Percentiles rank a stretch among this genome's conserved stretches.
Conservation (phyloP, 306 rosid species). For the Malus asiatica region DNA sequence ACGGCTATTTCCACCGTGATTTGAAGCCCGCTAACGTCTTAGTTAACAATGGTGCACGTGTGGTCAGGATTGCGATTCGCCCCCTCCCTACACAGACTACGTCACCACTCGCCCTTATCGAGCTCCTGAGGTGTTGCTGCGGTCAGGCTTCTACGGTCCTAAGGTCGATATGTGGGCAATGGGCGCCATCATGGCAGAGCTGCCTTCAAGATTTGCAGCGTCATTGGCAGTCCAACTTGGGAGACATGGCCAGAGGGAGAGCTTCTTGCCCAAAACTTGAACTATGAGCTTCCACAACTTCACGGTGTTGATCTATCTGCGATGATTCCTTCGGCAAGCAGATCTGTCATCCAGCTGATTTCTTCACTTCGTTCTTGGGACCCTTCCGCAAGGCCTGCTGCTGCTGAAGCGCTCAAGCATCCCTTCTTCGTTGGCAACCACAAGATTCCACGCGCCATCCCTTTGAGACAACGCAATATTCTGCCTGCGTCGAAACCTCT, state of each 20-base stretch:
- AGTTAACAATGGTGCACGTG: neutral
- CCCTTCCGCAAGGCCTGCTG: neutral
- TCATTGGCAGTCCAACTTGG: neutral
- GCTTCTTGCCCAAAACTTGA: neutral
- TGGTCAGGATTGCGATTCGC: neutral
- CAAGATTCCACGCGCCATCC: neutral
- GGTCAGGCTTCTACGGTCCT: neutral
- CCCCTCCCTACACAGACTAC: neutral
- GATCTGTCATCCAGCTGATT: neutral
- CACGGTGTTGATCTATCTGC: neutral
- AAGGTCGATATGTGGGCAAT: neutral
- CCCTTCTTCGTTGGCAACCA: neutral
- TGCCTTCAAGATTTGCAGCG: neutral
- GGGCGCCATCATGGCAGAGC: neutral
- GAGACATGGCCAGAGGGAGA: neutral
- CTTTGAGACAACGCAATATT: neutral
- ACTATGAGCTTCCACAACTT: neutral
- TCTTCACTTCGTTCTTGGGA: neutral
- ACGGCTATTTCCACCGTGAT: neutral
- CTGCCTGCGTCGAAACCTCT: neutral
- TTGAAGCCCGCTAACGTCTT: neutral
- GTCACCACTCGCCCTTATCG: neutral
- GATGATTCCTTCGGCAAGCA: neutral
- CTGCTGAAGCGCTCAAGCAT: neutral
- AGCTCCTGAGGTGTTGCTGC: neutral